Conservation (phyloP, 345 rosid genomes). For the Pistacia atlantica region DNA sequence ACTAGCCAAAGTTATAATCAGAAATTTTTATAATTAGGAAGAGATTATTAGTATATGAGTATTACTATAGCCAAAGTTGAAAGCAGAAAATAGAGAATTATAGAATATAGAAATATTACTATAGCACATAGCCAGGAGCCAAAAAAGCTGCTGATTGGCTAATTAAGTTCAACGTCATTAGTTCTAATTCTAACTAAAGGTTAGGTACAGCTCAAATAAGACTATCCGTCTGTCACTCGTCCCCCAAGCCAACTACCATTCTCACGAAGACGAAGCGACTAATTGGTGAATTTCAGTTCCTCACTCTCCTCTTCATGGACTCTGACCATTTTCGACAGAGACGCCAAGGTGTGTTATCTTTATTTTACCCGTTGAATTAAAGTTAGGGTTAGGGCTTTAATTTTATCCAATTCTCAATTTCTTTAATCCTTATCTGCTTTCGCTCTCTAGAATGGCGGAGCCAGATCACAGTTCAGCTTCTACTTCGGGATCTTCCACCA, state of each 20-base stretch:
- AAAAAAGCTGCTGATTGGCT: background rate
- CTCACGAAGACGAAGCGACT: slow-evolving; percentile 33
- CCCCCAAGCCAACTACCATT: slow-evolving; percentile 26
- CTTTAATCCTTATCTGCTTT: background rate
- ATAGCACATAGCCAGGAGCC: too few relatives aligned
- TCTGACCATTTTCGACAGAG: slow-evolving; percentile 23
- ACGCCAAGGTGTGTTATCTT: slow-evolving; percentile 3
- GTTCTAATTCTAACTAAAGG: background rate
- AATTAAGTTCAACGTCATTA: background rate
- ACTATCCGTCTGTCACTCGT: background rate
- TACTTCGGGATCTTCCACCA: slow-evolving; percentile 25
- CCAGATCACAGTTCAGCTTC: slow-evolving; percentile 46
- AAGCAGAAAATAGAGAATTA: too few relatives aligned
- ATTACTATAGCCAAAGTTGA: too few relatives aligned
- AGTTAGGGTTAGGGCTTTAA: slow-evolving; percentile 32
- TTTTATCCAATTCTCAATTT: background rate
- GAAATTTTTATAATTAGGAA: too few relatives aligned
- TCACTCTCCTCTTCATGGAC: slow-evolving; percentile 32
- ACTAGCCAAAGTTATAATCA: too few relatives aligned
- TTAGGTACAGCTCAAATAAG: background rate
- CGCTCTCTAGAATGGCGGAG: slow-evolving; percentile 41
- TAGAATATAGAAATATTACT: too few relatives aligned
- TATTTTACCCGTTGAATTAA: slow-evolving; percentile 18
- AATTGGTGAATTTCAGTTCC: slow-evolving; percentile 30
- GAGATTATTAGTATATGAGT: too few relatives aligned